Evolutionary conservation across 2,329 filamentous ascomycete genomes (phyloP), one percentile per base, ranked within the genome.

Genomic region (Corynespora cassiicola): DNA sequence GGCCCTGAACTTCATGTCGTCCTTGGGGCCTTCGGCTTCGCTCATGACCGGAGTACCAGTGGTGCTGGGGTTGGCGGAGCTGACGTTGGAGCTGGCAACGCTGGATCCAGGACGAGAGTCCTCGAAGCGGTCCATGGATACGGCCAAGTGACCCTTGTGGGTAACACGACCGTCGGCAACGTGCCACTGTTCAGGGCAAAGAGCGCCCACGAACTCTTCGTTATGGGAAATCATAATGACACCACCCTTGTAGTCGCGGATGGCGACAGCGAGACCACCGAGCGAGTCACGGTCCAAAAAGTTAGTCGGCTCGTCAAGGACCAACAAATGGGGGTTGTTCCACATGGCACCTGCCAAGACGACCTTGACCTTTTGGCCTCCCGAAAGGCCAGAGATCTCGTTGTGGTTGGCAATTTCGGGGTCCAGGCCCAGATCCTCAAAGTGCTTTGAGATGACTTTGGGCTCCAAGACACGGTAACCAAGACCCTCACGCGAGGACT

Each of bases 201-300:
- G 84, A 3, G 92, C 92, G 43, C 92, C 91, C 34, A 99, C 91
- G 62, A 99, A 99, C 71, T 99, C 94, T 66, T 97, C 91, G 81
- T 99, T 97, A 75, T 99, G 94, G 47, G 91, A 96, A 72, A 99
- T 99, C 85, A 99, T 95, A 51, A 99, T 91, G 2, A 99, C 94
- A 70, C 94, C 94, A 54, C 94, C 94, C 77, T 90, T 95, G 83
- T 95, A 99, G 66, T 97, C 94, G 56, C 91, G 89, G 62, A 99
- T 97, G 53, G 94, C 94, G 25, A 96, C 90, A n/a, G 94, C 91
- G 38, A 99, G 82, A 70, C 92, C 94, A 64, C 94, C 95, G 12
- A 99, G 85, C 11, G 91, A 96, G 74, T 99, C 94, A 58, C 94
- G 90, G 66, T 99, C 94, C 77, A 99, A 84, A 81, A 96, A 99